Evolutionary conservation across 2,329 filamentous ascomycete species (phyloP).

Genomic region (Paraphaeosphaeria sporulosa): DNA sequence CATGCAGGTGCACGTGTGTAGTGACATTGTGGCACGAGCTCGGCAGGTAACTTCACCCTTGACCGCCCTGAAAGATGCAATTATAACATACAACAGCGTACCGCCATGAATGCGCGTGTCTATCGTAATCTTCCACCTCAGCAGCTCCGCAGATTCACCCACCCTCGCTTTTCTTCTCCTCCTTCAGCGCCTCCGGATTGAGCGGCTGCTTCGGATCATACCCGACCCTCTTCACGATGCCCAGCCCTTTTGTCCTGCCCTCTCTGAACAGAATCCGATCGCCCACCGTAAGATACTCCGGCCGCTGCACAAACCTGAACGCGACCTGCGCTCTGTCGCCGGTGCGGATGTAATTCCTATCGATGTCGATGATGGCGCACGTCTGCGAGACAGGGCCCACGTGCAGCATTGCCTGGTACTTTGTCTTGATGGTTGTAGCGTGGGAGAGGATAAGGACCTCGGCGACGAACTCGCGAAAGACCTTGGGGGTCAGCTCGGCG

Average conservation of each 20-base stretch:
- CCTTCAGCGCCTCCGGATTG: slow-evolving; percentile 38
- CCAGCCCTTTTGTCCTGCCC: slow-evolving; percentile 91
- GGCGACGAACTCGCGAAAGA: slow-evolving; percentile 63
- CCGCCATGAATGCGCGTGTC: too few species aligned
- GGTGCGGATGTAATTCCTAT: slow-evolving; percentile 92
- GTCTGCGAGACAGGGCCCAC: slow-evolving; percentile 95
- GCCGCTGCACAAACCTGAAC: slow-evolving; percentile 92
- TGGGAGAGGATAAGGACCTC: slow-evolving; percentile 94
- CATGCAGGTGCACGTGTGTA: too few species aligned
- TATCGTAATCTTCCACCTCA: too few species aligned
- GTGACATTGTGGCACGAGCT: too few species aligned
- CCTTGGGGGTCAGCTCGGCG: slow-evolving; percentile 55
- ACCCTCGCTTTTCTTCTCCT: slow-evolving; percentile 19
- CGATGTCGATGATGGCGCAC: slow-evolving; percentile 96
- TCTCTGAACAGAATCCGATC: slow-evolving; percentile 93
- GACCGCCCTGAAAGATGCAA: too few species aligned
- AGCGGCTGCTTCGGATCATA: slow-evolving; percentile 73
- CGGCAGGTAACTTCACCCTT: too few species aligned
- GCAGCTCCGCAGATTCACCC: neutral
- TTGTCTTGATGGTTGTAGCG: slow-evolving; percentile 94
- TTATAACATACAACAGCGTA: too few species aligned
- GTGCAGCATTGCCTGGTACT: slow-evolving; percentile 98
- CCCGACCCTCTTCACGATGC: slow-evolving; percentile 89
- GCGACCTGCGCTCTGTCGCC: slow-evolving; percentile 94
- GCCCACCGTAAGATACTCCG: slow-evolving; percentile 88